Percentiles rank a stretch among this genome's conserved stretches.
phyloP scores from a whole-genome alignment of 768 basidiomycete species.

The Suillus discolor region DNA sequence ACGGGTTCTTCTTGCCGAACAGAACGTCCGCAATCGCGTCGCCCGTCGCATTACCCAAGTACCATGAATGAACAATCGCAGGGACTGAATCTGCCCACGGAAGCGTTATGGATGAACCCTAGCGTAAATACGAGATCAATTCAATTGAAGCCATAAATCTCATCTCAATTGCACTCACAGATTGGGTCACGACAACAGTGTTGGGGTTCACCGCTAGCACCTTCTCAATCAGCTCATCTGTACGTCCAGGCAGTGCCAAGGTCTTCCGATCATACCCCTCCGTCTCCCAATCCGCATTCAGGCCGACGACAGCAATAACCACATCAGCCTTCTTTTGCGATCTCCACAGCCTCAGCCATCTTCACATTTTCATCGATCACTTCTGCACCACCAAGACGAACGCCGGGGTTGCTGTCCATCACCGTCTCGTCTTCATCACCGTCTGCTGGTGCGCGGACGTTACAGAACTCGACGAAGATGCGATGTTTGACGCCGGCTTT shows the following conservation, averaged over 20 bases:
- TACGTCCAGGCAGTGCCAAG: slow-evolving; percentile 69
- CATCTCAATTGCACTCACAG: slow-evolving; percentile 43
- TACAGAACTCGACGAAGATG: slow-evolving; percentile 70
- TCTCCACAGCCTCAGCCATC: slow-evolving; percentile 60
- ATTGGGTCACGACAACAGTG: slow-evolving; percentile 75
- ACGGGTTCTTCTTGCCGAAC: slow-evolving; percentile 77
- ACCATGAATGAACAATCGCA: slow-evolving; percentile 80
- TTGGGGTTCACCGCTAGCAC: slow-evolving; percentile 68
- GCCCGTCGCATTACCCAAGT: slow-evolving; percentile 82
- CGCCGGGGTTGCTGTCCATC: slow-evolving; percentile 68
- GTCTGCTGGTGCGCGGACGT: slow-evolving; percentile 73
- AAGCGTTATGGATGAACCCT: slow-evolving; percentile 76
- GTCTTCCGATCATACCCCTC: slow-evolving; percentile 75
- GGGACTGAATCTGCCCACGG: slow-evolving; percentile 75
- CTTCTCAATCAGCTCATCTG: slow-evolving; percentile 69
- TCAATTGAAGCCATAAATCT: background rate
- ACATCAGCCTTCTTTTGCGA: slow-evolving; percentile 74
- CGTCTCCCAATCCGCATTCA: slow-evolving; percentile 83
- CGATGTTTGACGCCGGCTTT: slow-evolving; percentile 57
- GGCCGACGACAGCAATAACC: slow-evolving; percentile 74
- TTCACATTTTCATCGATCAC: slow-evolving; percentile 59
- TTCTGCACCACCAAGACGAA: slow-evolving; percentile 75
- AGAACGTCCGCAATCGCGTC: slow-evolving; percentile 82
- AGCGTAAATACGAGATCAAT: slow-evolving; percentile 6
- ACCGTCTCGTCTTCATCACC: slow-evolving; percentile 66